Base-by-base conservation (phyloP, 768 basidiomycete species). In the Suillus brevipes region DNA sequence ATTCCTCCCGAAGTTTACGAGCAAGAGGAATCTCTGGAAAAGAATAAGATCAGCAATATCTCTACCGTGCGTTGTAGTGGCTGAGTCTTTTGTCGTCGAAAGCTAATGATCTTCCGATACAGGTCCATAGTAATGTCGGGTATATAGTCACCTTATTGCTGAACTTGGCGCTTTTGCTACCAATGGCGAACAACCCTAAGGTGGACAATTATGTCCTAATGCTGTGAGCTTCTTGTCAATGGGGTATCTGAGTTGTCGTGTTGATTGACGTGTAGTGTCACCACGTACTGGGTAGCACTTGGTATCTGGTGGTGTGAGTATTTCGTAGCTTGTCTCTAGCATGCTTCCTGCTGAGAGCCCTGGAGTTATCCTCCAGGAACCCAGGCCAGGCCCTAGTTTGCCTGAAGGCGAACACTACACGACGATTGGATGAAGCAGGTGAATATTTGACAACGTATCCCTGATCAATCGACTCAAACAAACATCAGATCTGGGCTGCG, bases 301-400 rank as follows among this genome's bases (percentile, higher is more conserved):
- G 93, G 92, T 9, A 87, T 94, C 58, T 95, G 94, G 87, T 96
- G 94, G 94, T 93, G 91, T 92, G 77, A 57, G 89, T 77, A 1
- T 45, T 25, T 18, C 6, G 42, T 9, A 9, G 37, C 14, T 23
- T 14, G 25, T 60, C 10, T 31, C 31, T 52, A 47, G 2, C 14
- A 47, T 37, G 58, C 38, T 59, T 52, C 28, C 13, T 20, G 57
- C 13, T 40, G 36, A 42, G 65, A 60, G 60, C 25, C 2, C 16
- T 53, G 0, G 61, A 93, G 92, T 95, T 69, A 84, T 94, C 59
- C 94, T 87, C 74, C 94, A 95, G 73, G 85, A 91, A 71, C 90
- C 88, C n/a, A 87, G 94, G 10, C 89, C 90, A 3, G 94, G 94
- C 0, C 91, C 92, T 61, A 78, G 87, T 14, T 78, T 95, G 25